phyloP scores from a whole-genome alignment of 106 monocot species.

The Dactylorhiza incarnata region DNA sequence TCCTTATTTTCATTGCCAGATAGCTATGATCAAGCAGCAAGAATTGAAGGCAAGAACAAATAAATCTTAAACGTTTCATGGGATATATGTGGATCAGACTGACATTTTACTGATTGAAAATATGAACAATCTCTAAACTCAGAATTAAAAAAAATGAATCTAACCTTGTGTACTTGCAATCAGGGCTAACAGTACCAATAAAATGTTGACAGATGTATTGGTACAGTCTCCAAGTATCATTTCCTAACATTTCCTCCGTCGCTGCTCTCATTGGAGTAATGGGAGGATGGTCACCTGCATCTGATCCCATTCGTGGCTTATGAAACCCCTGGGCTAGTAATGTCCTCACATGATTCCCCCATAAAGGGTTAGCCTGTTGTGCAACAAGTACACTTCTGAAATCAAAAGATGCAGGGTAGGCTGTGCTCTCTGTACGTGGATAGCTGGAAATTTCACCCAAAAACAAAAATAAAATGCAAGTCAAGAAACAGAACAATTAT shows the following conservation, averaged over 20 bases:
- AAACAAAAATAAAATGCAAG: background rate
- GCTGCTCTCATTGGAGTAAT: conserved; percentile 89
- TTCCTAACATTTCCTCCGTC: conserved; percentile 78
- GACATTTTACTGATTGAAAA: background rate
- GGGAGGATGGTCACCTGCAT: conserved; percentile 96
- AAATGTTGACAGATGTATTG: conserved; percentile 95
- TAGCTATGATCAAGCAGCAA: background rate
- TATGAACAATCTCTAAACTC: background rate
- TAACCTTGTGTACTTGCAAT: conserved; percentile 89
- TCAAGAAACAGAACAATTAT: background rate
- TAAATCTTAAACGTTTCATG: background rate
- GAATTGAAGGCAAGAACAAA: background rate
- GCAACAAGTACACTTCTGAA: conserved; percentile 55
- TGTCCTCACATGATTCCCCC: conserved; percentile 53
- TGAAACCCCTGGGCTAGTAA: conserved; percentile 59
- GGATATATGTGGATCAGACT: background rate
- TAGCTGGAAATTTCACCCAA: conserved; percentile 42
- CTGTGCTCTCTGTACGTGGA: conserved; percentile 96
- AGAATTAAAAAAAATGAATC: background rate
- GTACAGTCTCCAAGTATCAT: conserved; percentile 93
- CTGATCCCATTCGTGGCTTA: conserved; percentile 74
- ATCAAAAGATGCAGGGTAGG: conserved; percentile 91
- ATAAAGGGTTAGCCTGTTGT: conserved; percentile 49
- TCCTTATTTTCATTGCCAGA: background rate
- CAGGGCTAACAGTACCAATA: conserved; percentile 80